Conservation (phyloP, 2,329 filamentous ascomycete genomes). For the Pleurostoma richardsiae region DNA sequence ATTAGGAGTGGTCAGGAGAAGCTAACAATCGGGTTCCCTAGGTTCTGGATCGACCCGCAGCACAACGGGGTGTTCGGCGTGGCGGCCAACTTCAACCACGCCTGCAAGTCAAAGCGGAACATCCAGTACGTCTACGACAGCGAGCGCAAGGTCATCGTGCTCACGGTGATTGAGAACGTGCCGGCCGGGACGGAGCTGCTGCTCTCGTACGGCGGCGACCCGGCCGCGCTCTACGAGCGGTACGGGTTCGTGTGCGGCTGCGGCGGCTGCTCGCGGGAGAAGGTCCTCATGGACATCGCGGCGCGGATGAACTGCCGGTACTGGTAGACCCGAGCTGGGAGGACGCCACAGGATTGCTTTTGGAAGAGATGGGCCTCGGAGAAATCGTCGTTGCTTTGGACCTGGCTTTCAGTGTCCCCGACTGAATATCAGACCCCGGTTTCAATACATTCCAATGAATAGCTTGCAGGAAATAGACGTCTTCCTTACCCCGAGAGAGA, state of each 20-base stretch:
- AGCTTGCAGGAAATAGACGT: too few relatives aligned
- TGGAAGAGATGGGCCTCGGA: too few relatives aligned
- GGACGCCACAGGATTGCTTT: too few relatives aligned
- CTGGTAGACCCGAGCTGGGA: too few relatives aligned
- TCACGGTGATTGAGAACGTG: constrained; percentile 31
- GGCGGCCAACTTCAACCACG: constrained; percentile 54
- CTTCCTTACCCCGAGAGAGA: too few relatives aligned
- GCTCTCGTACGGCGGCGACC: constrained; percentile 40
- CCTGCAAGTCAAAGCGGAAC: constrained; percentile 38
- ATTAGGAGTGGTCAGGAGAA: not conserved
- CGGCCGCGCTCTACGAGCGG: constrained; percentile 29
- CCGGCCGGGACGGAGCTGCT: constrained; percentile 42
- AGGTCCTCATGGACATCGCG: too few relatives aligned
- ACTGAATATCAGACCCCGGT: too few relatives aligned
- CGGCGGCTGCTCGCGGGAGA: constrained; percentile 29
- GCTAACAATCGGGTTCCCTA: constrained; percentile 2
- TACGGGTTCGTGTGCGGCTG: constrained; percentile 52
- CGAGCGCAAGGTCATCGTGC: constrained; percentile 25
- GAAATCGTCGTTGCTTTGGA: too few relatives aligned
- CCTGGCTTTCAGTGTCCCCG: too few relatives aligned
- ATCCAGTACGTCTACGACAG: constrained; percentile 37
- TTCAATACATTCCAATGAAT: too few relatives aligned
- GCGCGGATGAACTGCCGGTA: too few relatives aligned
- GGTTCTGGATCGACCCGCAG: constrained; percentile 13
- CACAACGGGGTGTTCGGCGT: constrained; percentile 40